Evolutionary conservation across 352 stramenopile species (phyloP).

Genomic region (Pythium vanterpoolii): DNA sequence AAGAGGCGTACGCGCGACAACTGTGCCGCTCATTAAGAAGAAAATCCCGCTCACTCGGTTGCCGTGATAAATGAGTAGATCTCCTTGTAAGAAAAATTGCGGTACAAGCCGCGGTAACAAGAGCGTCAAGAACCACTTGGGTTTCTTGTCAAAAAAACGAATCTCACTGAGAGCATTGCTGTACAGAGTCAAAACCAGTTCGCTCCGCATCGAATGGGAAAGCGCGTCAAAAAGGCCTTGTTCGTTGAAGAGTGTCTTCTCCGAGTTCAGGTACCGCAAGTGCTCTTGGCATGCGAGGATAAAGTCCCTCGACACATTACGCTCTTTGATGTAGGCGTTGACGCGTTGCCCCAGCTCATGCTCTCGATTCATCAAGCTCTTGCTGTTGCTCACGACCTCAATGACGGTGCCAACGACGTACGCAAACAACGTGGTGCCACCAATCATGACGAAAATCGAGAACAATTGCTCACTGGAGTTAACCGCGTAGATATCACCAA

Average conservation of each 20-base stretch:
- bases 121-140: conserved; percentile 79
- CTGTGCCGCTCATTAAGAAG: conserved; percentile 63
- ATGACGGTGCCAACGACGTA: conserved; percentile 83
- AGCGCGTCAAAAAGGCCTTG: conserved; percentile 59
- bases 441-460: conserved; percentile 81
- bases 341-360: conserved; percentile 67
- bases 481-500: conserved; percentile 77
- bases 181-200: conserved; percentile 70
- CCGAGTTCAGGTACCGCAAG: conserved; percentile 59
- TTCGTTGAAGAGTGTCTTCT: conserved; percentile 73
- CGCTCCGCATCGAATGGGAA: conserved; percentile 57
- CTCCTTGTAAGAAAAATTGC: conserved; percentile 64
- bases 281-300: conserved; percentile 69
- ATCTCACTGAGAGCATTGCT: conserved; percentile 52
- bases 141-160: conserved; percentile 82
- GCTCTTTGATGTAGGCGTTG: conserved; percentile 80
- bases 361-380: conserved; percentile 70
- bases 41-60: conserved; percentile 73
- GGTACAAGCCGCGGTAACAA: conserved; percentile 59
- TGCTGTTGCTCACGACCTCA: conserved; percentile 76
- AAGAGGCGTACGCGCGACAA: conserved; percentile 42
- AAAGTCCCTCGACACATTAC: conserved; percentile 66
- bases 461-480: conserved; percentile 73
- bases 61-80: conserved; percentile 70
- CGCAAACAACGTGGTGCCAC: conserved; percentile 75